Evolutionary conservation across 2,329 filamentous ascomycete species (phyloP), one percentile per base, ranked within the genome.

Genomic region (Chaetomium strumarium): DNA sequence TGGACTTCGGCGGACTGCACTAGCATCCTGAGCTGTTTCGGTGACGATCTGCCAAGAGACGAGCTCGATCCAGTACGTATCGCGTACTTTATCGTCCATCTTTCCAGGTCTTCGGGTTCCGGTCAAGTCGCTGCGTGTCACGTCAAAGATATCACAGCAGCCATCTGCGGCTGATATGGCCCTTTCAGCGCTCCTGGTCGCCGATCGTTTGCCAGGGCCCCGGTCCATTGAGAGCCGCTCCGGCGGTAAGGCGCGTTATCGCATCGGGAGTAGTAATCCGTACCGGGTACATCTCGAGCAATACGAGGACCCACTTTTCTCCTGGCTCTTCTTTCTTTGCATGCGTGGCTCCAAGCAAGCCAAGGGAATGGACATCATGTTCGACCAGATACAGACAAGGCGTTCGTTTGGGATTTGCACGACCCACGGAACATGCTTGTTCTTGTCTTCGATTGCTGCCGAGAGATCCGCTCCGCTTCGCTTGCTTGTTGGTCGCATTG

Each of bases 281-380:
- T 49, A 30, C 46, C 30, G 17, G 34, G 44, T 36, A 51, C 49
- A 24, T 14, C 30, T 12, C 14, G 10, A 42, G 31, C 30, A 53
- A 58, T 58, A 58, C 56, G 56, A 58, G 56, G 48, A 12, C 46
- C 53, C 55, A 44, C 55, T 51, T 49, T 53, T 53, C 30, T 33
- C 42, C 24, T 52, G 40, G 51, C 13, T 17, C 13, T 46, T 49
- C n/a, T 20, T 47, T 10, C n/a, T 37, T 9, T 14, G 47, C 16
- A n/a, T 57, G 55, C 55, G 55, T 58, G 55, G 55, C 55, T 55
- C 55, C 55, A 58, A 37, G 49, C 31, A 55, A 37, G 34, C n/a
- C 47, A 55, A 24, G 41, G 45, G 46, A 52, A 42, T 55, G 49
- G 49, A 40, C 46, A 39, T 44, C 33, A n/a, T 43, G 40, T 49